Conservation (phyloP, 2,329 filamentous ascomycete species). For the Penicillium vulpinum region DNA sequence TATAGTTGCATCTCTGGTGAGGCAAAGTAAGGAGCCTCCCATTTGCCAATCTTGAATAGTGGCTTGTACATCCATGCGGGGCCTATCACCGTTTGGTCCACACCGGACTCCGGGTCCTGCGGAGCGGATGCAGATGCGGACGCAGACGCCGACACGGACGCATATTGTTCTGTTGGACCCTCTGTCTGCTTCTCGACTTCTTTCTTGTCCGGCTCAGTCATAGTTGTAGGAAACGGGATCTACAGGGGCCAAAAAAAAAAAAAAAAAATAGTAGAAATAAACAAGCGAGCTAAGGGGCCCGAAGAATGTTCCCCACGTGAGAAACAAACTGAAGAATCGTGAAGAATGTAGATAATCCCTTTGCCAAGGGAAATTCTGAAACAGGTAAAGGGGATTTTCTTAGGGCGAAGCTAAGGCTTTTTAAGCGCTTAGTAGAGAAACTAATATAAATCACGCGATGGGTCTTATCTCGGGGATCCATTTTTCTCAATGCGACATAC, state of each 20-base stretch:
- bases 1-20: conserved; percentile 71
- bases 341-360: conserved; percentile 1
- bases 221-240: conserved; percentile 6
- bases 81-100: conserved; percentile 28
- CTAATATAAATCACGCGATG: not conserved
- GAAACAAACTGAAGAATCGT: conserved; percentile 4
- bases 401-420: not conserved
- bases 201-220: conserved; percentile 18
- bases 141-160: conserved; percentile 25
- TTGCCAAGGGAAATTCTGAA: not conserved
- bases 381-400: not conserved
- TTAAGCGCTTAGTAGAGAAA: not conserved
- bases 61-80: conserved; percentile 67
- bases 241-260: not conserved
- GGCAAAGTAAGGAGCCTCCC: conserved; percentile 66
- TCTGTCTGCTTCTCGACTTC: conserved; percentile 13
- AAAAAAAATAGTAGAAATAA: not conserved
- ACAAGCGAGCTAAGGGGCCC: conserved; percentile 8
- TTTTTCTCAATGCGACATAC: conserved; percentile 3
- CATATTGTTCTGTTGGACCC: conserved; percentile 21
- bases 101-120: conserved; percentile 26
- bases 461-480: conserved; percentile 8
- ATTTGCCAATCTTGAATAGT: conserved; percentile 53
- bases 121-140: conserved; percentile 4
- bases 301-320: conserved; percentile 7